Evolutionary conservation across 106 monocot species (phyloP).

Genomic region (Cymbidium sinense): DNA sequence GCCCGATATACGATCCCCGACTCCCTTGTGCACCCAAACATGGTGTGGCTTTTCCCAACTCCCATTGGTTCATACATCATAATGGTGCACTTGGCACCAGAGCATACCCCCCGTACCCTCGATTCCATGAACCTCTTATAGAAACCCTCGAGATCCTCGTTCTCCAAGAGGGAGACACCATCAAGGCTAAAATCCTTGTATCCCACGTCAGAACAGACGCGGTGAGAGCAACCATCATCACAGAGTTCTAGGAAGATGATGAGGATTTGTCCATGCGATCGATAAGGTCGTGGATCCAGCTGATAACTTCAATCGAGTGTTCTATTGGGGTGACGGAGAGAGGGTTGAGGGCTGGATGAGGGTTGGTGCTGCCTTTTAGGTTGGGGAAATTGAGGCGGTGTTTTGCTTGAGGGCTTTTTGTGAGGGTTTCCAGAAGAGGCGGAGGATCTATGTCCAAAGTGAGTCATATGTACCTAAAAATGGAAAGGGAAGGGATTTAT

Average conservation of each 20-base stretch:
- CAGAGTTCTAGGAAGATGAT: slow-evolving; percentile 39
- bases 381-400: slow-evolving; percentile 67
- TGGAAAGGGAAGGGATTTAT: too few species aligned
- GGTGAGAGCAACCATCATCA: slow-evolving; percentile 36
- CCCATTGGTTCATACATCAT: slow-evolving; percentile 99
- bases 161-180: slow-evolving; percentile 72
- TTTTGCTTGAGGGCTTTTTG: slow-evolving; percentile 52
- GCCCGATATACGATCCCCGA: slow-evolving; percentile 92
- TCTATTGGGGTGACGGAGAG: slow-evolving; percentile 41
- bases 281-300: slow-evolving; percentile 62
- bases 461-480: too few species aligned
- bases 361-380: slow-evolving; percentile 15
- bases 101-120: slow-evolving; percentile 58
- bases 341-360: slow-evolving; percentile 6
- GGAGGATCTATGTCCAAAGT: too few species aligned
- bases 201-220: slow-evolving; percentile 65
- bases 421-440: too few species aligned
- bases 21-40: slow-evolving; percentile 75
- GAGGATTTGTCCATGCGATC: slow-evolving; percentile 27
- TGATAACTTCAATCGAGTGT: slow-evolving; percentile 94
- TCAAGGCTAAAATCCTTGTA: slow-evolving; percentile 92
- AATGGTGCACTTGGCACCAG: slow-evolving; percentile 84
- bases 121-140: slow-evolving; percentile 69
- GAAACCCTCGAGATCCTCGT: slow-evolving; percentile 64
- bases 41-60: slow-evolving; percentile 94